These are phyloP conservation scores for Schwanniomyces vanrijiae DNA, from an alignment of 805 yeast genomes.

Conservation along the genomic window DNA sequence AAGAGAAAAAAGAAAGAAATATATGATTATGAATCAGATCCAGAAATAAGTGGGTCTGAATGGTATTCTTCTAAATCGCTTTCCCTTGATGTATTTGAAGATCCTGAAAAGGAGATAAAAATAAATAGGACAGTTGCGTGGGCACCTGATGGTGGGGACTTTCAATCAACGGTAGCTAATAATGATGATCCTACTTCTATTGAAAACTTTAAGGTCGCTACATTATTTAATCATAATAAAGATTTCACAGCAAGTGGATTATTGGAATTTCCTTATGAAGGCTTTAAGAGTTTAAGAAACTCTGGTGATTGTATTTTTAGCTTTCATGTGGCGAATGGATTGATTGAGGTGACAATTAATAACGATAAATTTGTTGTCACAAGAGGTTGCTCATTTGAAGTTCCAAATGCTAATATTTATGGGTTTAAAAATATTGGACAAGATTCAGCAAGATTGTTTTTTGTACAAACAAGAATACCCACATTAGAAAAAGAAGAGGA, in stretches of 20 bases:
- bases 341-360: slow-evolving; percentile 64
- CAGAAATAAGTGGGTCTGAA: slow-evolving; percentile 48
- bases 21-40: slow-evolving; percentile 36
- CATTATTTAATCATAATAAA: slow-evolving; percentile 61
- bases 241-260: slow-evolving; percentile 74
- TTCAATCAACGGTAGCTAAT: slow-evolving; percentile 33
- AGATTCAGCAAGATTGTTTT: slow-evolving; percentile 62
- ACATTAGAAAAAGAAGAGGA: slow-evolving; percentile 8
- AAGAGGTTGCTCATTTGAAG: slow-evolving; percentile 75
- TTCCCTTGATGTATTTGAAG: slow-evolving; percentile 49
- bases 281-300: slow-evolving; percentile 57
- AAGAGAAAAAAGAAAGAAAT: slow-evolving; percentile 8
- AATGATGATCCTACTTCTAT: slow-evolving; percentile 28
- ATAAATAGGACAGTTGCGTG: slow-evolving; percentile 53
- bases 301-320: slow-evolving; percentile 70
- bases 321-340: slow-evolving; percentile 73
- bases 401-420: slow-evolving; percentile 77
- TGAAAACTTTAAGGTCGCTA: slow-evolving; percentile 59
- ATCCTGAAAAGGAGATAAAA: slow-evolving; percentile 34
- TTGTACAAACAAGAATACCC: slow-evolving; percentile 52
- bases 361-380: slow-evolving; percentile 59
- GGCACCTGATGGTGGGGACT: slow-evolving; percentile 57
- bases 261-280: slow-evolving; percentile 61
- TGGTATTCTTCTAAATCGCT: slow-evolving; percentile 49
- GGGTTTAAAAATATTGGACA: slow-evolving; percentile 64